These are phyloP conservation scores for Fusarium mexicanum DNA, from an alignment of 2,329 filamentous ascomycete genomes.

Conservation along the genomic window DNA sequence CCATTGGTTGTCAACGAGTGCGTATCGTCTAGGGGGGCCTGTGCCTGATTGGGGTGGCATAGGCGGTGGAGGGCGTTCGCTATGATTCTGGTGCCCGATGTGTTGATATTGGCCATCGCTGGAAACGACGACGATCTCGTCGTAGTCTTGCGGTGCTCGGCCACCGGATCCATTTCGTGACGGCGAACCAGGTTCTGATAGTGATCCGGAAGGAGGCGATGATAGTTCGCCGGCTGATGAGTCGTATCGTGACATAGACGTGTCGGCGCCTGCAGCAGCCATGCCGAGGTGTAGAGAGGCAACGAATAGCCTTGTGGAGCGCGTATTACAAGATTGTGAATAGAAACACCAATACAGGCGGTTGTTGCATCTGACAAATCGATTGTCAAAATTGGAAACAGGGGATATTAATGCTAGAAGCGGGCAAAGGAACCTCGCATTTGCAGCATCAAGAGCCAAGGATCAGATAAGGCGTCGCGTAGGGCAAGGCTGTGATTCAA, in stretches of 20 bases:
- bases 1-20: slow-evolving; percentile 51
- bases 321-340: slow-evolving; percentile 8
- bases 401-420: neutral
- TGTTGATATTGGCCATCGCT: slow-evolving; percentile 44
- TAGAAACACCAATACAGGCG: neutral
- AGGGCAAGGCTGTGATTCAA: slow-evolving; percentile 36
- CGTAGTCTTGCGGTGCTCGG: slow-evolving; percentile 50
- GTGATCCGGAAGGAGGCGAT: slow-evolving; percentile 60
- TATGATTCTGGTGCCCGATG: slow-evolving; percentile 32
- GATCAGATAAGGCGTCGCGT: slow-evolving; percentile 33
- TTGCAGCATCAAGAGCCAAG: slow-evolving; percentile 1
- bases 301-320: slow-evolving; percentile 6
- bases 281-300: slow-evolving; percentile 33
- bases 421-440: slow-evolving; percentile 6
- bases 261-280: slow-evolving; percentile 45
- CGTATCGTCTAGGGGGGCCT: slow-evolving; percentile 46
- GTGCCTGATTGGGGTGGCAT: slow-evolving; percentile 35
- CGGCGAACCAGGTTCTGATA: slow-evolving; percentile 61
- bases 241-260: slow-evolving; percentile 54
- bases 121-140: slow-evolving; percentile 60
- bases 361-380: slow-evolving; percentile 4
- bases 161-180: slow-evolving; percentile 47
- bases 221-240: slow-evolving; percentile 61
- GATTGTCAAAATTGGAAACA: neutral
- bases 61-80: slow-evolving; percentile 36